Percentiles rank a stretch among this genome's conserved stretches.
Conservation (phyloP, 177 flowering plant species). For the Vitis hybrid region DNA sequence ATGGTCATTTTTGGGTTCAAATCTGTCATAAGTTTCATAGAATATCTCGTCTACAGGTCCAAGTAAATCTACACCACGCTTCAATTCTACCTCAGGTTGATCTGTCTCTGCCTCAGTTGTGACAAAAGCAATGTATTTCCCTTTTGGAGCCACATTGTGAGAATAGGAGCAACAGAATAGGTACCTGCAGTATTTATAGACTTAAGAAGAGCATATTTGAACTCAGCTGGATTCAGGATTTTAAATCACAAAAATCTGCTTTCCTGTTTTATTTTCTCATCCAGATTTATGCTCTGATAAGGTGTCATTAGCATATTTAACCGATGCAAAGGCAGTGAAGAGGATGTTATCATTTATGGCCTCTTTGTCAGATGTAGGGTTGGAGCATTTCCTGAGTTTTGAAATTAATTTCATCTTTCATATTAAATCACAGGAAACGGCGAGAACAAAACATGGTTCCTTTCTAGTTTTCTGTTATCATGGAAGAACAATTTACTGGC, state of each 20-base stretch:
- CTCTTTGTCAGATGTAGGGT: neutral
- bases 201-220: neutral
- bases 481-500: neutral
- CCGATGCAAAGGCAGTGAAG: neutral
- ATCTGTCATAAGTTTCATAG: constrained; percentile 86
- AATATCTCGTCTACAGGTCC: constrained; percentile 89
- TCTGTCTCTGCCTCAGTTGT: constrained; percentile 93
- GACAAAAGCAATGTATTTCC: constrained; percentile 91
- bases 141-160: constrained; percentile 96
- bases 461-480: neutral
- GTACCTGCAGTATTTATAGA: constrained; percentile 54
- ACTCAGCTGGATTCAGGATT: neutral
- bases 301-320: neutral
- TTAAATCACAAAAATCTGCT: neutral
- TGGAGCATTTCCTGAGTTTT: neutral
- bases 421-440: neutral
- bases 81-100: constrained; percentile 76
- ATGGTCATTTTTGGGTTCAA: constrained; percentile 57
- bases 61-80: constrained; percentile 84
- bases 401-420: neutral
- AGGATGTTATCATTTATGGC: neutral
- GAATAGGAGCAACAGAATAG: constrained; percentile 92
- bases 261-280: neutral
- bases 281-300: neutral
- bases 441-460: neutral